Evolutionary conservation across 306 rosid genomes (phyloP), one percentile per base, ranked within the genome.

Genomic region (Coriaria nepalensis): DNA sequence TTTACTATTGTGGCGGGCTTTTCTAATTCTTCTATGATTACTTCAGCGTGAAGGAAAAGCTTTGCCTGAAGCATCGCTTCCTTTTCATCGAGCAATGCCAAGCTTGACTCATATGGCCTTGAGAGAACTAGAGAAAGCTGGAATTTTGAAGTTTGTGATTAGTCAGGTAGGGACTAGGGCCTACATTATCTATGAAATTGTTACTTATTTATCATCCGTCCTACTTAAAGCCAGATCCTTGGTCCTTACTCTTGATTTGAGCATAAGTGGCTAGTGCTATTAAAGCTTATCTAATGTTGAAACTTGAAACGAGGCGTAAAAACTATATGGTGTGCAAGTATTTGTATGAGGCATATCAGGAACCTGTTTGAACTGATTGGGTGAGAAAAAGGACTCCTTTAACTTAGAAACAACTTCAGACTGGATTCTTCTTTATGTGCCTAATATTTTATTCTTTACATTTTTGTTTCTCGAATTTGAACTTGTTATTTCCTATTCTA

Each of bases 81-180:
- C 98, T 35, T 90, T 90, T 79, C 98, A 90, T 73, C 98, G 95
- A 2, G 98, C 98, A 7, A 51, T 66, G 62, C 98, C 95, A 12
- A 85, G 95, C 72, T 50, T 82, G 73, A 90, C 98, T 49, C 98
- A 90, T 72, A 85, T 84, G 95, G 92, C 92, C 60, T 71, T 90
- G 66, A 83, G 79, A 65, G 94, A 65, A 49, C 58, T 90, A 57
- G 98, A 90, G 64, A 79, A 67, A 66, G 82, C 80, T 67, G 95
- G 87, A 55, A 73, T 85, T 68, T 61, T 90, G 65, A 85, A 85
- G 68, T 90, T 84, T 45, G 78, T 90, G 56, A 90, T 90, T 52
- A 90, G 96, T 63, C 96, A 87, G 86, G 96, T 87, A 77, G 54
- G 52, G 46, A 64, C 29, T 87, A 77, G 54, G 52, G 46, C 63